These are phyloP conservation scores for Myxozyma monticola DNA, from an alignment of 805 yeast genomes.

Conservation along the genomic window DNA sequence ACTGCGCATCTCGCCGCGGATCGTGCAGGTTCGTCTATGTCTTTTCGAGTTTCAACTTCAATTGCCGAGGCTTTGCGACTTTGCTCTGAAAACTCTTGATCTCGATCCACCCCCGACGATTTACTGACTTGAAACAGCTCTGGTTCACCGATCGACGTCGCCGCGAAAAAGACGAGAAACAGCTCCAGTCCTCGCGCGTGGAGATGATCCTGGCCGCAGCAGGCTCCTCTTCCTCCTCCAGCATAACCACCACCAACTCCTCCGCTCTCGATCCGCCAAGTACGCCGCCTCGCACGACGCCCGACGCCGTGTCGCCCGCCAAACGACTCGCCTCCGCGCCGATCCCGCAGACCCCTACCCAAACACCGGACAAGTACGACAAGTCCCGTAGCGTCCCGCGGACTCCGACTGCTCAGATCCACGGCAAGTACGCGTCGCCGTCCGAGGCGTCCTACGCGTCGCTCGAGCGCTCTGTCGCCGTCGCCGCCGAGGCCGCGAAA, in stretches of 20 bases:
- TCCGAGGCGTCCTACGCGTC: conserved; percentile 29
- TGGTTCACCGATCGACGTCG: conserved; percentile 27
- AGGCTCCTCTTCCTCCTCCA: neutral
- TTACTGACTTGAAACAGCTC: conserved; percentile 7
- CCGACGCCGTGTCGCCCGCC: conserved; percentile 13
- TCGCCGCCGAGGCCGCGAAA: conserved; percentile 25
- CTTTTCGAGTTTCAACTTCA: no score
- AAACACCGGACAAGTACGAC: conserved; percentile 5
- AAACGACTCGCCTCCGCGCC: neutral
- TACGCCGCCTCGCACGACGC: conserved; percentile 20
- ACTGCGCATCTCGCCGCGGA: conserved; percentile 12
- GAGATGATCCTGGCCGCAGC: conserved; percentile 24
- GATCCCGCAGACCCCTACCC: conserved; percentile 18
- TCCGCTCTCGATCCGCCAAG: neutral
- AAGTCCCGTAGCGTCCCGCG: neutral
- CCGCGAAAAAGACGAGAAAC: conserved; percentile 18
- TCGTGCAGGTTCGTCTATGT: conserved; percentile 25
- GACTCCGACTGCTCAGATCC: conserved; percentile 7
- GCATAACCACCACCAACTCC: neutral
- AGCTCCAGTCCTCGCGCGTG: conserved; percentile 11
- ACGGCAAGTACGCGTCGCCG: conserved; percentile 22
- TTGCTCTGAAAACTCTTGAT: no score
- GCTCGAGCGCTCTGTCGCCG: conserved; percentile 26
- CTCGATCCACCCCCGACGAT: no score
- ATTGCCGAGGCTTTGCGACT: no score